Base-by-base conservation (phyloP, 2,329 filamentous ascomycete species). In the Alternaria triticimaculans region DNA sequence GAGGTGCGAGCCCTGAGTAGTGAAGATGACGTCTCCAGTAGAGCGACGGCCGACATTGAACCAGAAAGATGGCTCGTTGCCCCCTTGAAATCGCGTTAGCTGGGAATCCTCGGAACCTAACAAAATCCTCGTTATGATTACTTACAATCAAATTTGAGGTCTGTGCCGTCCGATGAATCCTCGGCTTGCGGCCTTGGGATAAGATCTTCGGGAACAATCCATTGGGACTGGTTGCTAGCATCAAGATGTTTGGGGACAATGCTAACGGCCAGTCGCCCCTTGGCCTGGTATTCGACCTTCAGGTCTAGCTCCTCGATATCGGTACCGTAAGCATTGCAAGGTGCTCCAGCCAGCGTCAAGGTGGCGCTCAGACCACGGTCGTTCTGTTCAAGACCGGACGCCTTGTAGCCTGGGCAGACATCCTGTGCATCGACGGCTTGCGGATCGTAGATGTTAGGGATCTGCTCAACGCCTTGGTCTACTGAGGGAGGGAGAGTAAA, bases 241-340 rank as follows among this genome's bases (percentile, higher is more conserved):
- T 85, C 86, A 37, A 93, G 79, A 71, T 90, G 84, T 7, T 87
- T 86, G 1, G 92, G 92, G 18, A 85, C 82, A 58, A 96, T 93
- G 69, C 89, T 88, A 54, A 96, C 83, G 59, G 90, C 89, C 44
- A 96, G 78, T 2, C 92, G 85, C 69, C 92, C 87, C 15, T 81
- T 79, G 6, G 87, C 85, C 74, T 92, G 88, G 68, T 90, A 90
- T 72, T 90, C 87, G 12, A 96, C 89, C 4, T 87, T 85, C 30
- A 96, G 81, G 37, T 84, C 86, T 53, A 96, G 82, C 5, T 85
- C 82, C 23, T 89, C 84, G 26, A 96, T 82, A 74, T 96, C 93
- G 8, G 85, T 90, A 0, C 93, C 93, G 67, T 95, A 96, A 21
- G 88, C 87, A 78, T 95, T 91, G 82, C 93, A 89, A 28, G 86